phyloP scores from a whole-genome alignment of 2,329 filamentous ascomycete genomes.

The Lachnellula hyalina region DNA sequence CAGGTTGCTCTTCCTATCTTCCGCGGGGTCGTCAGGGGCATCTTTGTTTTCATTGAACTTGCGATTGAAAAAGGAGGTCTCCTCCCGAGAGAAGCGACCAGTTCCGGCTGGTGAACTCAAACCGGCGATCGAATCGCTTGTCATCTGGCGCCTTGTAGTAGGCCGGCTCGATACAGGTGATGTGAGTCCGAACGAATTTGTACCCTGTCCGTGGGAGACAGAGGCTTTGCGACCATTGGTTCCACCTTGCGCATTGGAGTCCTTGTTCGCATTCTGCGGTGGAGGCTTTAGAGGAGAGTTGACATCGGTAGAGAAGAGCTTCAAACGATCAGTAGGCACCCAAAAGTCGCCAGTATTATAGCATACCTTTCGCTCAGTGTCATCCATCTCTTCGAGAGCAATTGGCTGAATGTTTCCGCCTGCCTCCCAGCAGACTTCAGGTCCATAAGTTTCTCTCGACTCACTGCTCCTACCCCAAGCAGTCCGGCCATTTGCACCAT shows the following conservation, averaged over 20 bases:
- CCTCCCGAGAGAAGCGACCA: constrained; percentile 58
- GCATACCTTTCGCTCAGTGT: constrained; percentile 54
- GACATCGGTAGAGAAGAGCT: constrained; percentile 81
- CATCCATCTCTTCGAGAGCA: constrained; percentile 63
- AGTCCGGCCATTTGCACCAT: constrained; percentile 51
- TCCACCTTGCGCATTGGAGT: constrained; percentile 50
- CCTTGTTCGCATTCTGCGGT: constrained; percentile 57
- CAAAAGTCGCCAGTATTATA: constrained; percentile 20
- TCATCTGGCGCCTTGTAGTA: constrained; percentile 75
- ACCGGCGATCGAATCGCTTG: constrained; percentile 61
- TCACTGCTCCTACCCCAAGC: constrained; percentile 78
- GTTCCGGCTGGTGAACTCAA: constrained; percentile 56
- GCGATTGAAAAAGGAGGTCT: constrained; percentile 52
- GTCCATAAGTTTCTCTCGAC: constrained; percentile 69
- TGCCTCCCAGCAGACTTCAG: constrained; percentile 88
- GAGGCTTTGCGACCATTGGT: constrained; percentile 74
- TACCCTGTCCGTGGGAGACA: constrained; percentile 59
- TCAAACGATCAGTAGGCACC: constrained; percentile 25
- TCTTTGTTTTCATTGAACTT: constrained; percentile 51
- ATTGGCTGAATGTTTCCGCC: constrained; percentile 66
- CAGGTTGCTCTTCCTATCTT: constrained; percentile 37
- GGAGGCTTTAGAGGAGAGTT: constrained; percentile 91
- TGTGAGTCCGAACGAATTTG: constrained; percentile 60
- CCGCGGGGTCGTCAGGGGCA: constrained; percentile 45
- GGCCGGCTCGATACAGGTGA: constrained; percentile 72